Percentiles rank a stretch among this genome's conserved stretches.
These are phyloP conservation scores for Striga hermonthica DNA, from an alignment of 305 asterid genomes.

Conservation along the genomic window DNA sequence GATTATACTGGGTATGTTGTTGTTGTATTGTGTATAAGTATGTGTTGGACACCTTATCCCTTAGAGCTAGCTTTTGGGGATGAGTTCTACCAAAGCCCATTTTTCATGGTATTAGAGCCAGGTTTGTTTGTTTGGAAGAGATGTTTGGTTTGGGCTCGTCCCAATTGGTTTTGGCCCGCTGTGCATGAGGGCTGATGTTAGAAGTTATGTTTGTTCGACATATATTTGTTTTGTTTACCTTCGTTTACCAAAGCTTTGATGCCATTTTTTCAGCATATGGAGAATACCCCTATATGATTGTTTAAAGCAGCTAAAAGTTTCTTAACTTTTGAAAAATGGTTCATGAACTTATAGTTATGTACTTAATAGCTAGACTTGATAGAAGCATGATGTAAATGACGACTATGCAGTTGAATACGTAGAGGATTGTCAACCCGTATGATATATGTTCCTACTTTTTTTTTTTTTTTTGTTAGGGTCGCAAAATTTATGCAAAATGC, in stretches of 20 bases:
- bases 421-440: constrained; percentile 26
- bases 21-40: too few species aligned
- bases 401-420: constrained; percentile 18
- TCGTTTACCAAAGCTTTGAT: constrained; percentile 21
- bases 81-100: too few species aligned
- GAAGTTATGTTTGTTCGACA: too few species aligned
- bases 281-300: constrained; percentile 19
- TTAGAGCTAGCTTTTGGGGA: too few species aligned
- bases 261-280: constrained; percentile 25
- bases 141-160: too few species aligned
- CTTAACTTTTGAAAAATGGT: constrained; percentile 21
- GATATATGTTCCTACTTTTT: constrained; percentile 17
- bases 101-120: too few species aligned
- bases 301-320: constrained; percentile 11
- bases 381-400: constrained; percentile 25
- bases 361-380: constrained; percentile 26
- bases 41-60: too few species aligned
- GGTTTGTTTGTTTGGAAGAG: too few species aligned
- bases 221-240: neutral
- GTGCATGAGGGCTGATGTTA: too few species aligned
- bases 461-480: constrained; percentile 51
- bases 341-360: constrained; percentile 20
- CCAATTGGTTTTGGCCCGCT: too few species aligned
- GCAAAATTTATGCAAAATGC: constrained; percentile 62
- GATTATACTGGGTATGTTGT: too few species aligned